Evolutionary conservation across 2,329 filamentous ascomycete genomes (phyloP).

Genomic region (Aspergillus viridinutans): DNA sequence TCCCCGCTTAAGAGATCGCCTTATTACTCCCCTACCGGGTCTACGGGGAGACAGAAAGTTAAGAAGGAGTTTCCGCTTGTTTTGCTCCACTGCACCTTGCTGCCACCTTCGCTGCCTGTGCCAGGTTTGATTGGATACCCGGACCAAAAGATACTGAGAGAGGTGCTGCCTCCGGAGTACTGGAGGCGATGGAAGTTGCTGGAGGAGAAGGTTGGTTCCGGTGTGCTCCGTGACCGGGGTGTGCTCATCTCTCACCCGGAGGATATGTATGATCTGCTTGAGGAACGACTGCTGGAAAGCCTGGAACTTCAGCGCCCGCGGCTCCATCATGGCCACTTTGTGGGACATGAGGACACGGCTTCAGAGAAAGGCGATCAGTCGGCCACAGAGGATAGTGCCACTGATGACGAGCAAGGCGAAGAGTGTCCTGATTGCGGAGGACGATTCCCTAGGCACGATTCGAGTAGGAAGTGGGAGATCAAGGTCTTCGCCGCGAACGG

Average conservation of each 20-base stretch:
- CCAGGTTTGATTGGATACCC: constrained; percentile 31
- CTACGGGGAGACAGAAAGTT: constrained; percentile 28
- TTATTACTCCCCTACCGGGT: constrained; percentile 30
- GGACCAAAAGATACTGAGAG: constrained; percentile 44
- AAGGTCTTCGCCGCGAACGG: constrained; percentile 95
- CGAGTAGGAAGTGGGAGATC: constrained; percentile 57
- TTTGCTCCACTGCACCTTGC: constrained; percentile 56
- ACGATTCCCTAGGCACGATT: constrained; percentile 45
- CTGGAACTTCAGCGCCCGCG: constrained; percentile 54
- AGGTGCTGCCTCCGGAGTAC: constrained; percentile 46
- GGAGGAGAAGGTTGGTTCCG: constrained; percentile 50
- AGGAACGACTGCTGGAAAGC: constrained; percentile 58
- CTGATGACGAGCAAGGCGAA: constrained; percentile 36
- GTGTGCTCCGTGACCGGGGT: constrained; percentile 54
- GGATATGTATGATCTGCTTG: constrained; percentile 59
- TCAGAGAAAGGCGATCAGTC: constrained; percentile 22
- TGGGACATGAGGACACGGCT: constrained; percentile 32
- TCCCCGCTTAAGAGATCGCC: constrained; percentile 31
- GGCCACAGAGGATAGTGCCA: constrained; percentile 32
- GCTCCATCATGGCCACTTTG: constrained; percentile 57
- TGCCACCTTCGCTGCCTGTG: constrained; percentile 51
- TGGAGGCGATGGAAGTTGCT: constrained; percentile 49
- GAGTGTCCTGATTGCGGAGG: constrained; percentile 50
- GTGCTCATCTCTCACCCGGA: constrained; percentile 60
- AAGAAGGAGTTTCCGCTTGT: constrained; percentile 54